Evolutionary conservation across 352 stramenopile genomes (phyloP), one percentile per base, ranked within the genome.

Genomic region (Pythium utonaiense): DNA sequence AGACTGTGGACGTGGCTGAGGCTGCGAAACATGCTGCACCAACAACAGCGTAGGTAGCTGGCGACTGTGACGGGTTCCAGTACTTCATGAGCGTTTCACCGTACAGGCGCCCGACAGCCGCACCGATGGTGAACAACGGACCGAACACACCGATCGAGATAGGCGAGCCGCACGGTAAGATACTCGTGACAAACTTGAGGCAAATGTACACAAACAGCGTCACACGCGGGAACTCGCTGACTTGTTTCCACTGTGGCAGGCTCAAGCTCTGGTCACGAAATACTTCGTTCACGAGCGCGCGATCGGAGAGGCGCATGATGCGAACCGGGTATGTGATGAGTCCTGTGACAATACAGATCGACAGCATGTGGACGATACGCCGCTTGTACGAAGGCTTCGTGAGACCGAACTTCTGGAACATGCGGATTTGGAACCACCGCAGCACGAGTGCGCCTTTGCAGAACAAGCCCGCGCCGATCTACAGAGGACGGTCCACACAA

Each of bases 1-100:
- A 97, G 7, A 98, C 85, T 0, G 93, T 95, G 50, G 93, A 71
- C 5, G 93, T 98, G 10, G 93, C 91, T 5, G 89, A 96, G 0
- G 88, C 89, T 1, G 90, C 72, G 57, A 98, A 96, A 51, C 88
- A 92, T 8, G 91, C 93, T 3, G 93, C 93, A 2, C 92, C 93
- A 10, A 98, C 90, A 21, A 98, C 80, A 0, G 91, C 88, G 45
- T 97, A 98, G 7, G 84, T 89, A 0, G 82, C 82, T 16, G 83
- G 79, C 0, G 80, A 89, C 55, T 92, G 80, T 12, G 77, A 78
- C n/a, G 81, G 76, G 48, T 79, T 89, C 75, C 82, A 91, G 50
- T 88, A 75, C 58, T 83, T 83, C 66, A 88, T 79, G 2, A 96
- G 60, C 5, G 80, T 84, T 65, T 96, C 86, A 13, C 86, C 86